phyloP scores from a whole-genome alignment of 352 stramenopile species.

The Phytopythium sindhum region DNA sequence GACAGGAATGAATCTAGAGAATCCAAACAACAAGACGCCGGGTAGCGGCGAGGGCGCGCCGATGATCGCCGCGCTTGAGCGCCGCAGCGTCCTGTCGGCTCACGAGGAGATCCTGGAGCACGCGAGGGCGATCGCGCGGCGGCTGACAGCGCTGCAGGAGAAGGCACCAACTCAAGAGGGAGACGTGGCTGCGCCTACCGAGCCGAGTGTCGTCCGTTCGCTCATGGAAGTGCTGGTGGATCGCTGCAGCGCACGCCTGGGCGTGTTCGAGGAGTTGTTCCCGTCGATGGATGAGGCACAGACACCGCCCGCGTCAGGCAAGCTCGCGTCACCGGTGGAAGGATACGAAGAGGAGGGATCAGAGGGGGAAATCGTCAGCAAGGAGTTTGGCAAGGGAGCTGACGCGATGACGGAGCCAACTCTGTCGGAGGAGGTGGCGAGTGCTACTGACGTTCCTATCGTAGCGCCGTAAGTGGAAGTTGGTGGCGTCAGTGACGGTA shows the following conservation, averaged over 20 bases:
- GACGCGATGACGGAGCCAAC: neutral
- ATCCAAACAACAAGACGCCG: constrained; percentile 11
- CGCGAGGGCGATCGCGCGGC: constrained; percentile 53
- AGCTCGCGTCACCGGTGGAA: constrained; percentile 9
- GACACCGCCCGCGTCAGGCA: constrained; percentile 9
- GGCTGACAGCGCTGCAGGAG: constrained; percentile 38
- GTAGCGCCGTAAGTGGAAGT: neutral
- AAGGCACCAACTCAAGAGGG: constrained; percentile 1
- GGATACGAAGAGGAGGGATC: constrained; percentile 21
- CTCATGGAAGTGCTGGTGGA: constrained; percentile 56
- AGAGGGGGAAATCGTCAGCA: neutral
- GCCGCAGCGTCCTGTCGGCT: constrained; percentile 51
- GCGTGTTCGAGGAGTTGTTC: constrained; percentile 55
- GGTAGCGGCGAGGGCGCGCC: constrained; percentile 26
- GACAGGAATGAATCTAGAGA: constrained; percentile 30
- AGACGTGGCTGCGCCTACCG: neutral
- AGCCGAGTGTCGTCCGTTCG: constrained; percentile 9
- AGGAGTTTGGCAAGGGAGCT: neutral
- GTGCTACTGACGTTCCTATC: neutral
- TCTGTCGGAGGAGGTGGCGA: neutral
- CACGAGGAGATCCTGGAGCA: constrained; percentile 79
- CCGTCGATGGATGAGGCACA: constrained; percentile 39
- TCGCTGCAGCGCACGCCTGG: constrained; percentile 44
- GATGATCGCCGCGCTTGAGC: constrained; percentile 58
- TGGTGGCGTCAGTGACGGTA: neutral